Base-by-base conservation (phyloP, 2,329 filamentous ascomycete species). In the Fusarium sp. region DNA sequence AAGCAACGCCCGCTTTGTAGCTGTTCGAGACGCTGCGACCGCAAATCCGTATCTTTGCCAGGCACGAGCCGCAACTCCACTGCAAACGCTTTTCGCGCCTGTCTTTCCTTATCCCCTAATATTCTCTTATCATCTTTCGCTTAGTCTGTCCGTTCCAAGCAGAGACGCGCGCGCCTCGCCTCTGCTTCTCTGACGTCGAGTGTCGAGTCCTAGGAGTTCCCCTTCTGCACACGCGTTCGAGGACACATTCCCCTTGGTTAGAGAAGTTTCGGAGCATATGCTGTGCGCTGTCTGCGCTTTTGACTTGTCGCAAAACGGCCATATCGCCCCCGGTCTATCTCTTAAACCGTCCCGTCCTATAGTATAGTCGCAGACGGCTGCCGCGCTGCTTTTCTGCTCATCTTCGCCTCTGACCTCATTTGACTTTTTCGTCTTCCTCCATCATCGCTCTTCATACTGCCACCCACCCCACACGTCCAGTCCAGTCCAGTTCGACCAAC, bases 371-470 rank as follows among this genome's bases (percentile, higher is more conserved):
- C 64, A 70, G 58, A 67, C 67, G 67, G 62, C 58, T 68, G 53
- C 58, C 39, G 44, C 67, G 58, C 58, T 72, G 60, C 56, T 59
- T 71, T 73, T 74, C 68, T 72, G 56, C 50, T 63, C 66, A 60
- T 66, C 63, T 59, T 74, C 57, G 73, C 77, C 77, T 80, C 79
- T 81, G 79, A 81, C 80, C 80, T 81, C 80, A 81, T 81, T 76
- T 73, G 72, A 76, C 74, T 75, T 77, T 73, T 72, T 74, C 63
- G 68, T 71, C 65, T 71, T 69, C 66, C 53, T 75, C 69, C 63
- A 68, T 71, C 71, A 52, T 63, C 58, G 67, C 65, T 74, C 45
- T 66, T 67, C 71, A 46, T 72, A 58, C 72, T 73, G 57, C 65
- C 72, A 69, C 69, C 71, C 72, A 73, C 73, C 72, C 72, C 76